These are phyloP conservation scores for Penicillium odoratum DNA, from an alignment of 495 filamentous ascomycete species.

Conservation along the genomic window DNA sequence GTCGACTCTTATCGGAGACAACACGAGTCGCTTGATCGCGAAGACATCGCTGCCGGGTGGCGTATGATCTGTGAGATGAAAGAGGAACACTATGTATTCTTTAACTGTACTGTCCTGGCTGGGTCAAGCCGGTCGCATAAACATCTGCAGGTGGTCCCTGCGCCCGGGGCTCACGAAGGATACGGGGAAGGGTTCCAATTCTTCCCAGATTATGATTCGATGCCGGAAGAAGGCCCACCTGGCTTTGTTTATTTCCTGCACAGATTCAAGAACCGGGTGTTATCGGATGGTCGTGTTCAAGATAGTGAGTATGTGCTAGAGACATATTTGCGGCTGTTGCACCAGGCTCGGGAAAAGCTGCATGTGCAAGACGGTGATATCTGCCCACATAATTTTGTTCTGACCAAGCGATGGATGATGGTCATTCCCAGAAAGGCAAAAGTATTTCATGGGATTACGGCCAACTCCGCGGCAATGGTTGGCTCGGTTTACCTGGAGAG, in stretches of 20 bases:
- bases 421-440: constrained; percentile 35
- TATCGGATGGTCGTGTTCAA: constrained; percentile 1
- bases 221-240: background rate
- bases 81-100: constrained; percentile 29
- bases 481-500: constrained; percentile 36
- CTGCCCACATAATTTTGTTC: constrained; percentile 43
- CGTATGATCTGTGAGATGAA: constrained; percentile 15
- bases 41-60: constrained; percentile 25
- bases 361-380: constrained; percentile 1
- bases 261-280: background rate
- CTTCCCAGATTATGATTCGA: constrained; percentile 13
- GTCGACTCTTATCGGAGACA: constrained; percentile 39
- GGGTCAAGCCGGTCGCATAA: constrained; percentile 46
- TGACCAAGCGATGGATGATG: constrained; percentile 40
- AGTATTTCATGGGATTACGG: constrained; percentile 24
- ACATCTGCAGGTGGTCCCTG: constrained; percentile 43
- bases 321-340: constrained; percentile 28
- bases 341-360: constrained; percentile 21
- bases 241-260: constrained; percentile 13
- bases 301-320: constrained; percentile 4
- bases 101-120: constrained; percentile 36
- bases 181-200: constrained; percentile 17
- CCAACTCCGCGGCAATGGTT: constrained; percentile 43
- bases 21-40: constrained; percentile 21
- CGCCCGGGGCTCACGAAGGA: constrained; percentile 10